Evolutionary conservation across 2,329 filamentous ascomycete genomes (phyloP).

Genomic region (Mycosphaerella sp.): DNA sequence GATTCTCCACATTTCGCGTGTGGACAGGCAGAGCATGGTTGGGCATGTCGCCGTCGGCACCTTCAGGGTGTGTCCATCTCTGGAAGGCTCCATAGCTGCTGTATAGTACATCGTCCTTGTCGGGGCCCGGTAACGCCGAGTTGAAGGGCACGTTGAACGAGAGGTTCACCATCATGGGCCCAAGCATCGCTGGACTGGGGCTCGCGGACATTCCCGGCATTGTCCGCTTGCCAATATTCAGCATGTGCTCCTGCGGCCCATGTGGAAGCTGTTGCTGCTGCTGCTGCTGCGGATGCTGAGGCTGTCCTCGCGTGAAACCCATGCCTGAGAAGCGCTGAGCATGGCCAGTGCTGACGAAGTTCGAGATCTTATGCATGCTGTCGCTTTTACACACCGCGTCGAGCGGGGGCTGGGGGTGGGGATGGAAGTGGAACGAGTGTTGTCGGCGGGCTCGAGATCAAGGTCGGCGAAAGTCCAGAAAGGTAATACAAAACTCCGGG

Average conservation of each 20-base stretch:
- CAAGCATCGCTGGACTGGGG: slow-evolving; percentile 59
- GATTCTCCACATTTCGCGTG: slow-evolving; percentile 71
- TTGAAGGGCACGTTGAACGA: slow-evolving; percentile 97
- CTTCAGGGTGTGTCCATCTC: slow-evolving; percentile 89
- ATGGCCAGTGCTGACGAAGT: slow-evolving; percentile 53
- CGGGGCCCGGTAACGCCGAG: slow-evolving; percentile 83
- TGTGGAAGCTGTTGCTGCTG: slow-evolving; percentile 7
- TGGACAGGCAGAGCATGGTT: slow-evolving; percentile 91
- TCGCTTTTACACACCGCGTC: slow-evolving; percentile 17
- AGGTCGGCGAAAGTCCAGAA: slow-evolving; percentile 3
- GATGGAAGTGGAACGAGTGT: slow-evolving; percentile 11
- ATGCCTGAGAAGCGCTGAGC: slow-evolving; percentile 57
- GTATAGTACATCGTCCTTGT: slow-evolving; percentile 90
- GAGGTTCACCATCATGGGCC: slow-evolving; percentile 71
- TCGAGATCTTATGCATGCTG: slow-evolving; percentile 61
- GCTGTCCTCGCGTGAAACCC: slow-evolving; percentile 57
- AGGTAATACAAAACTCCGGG: slow-evolving; percentile 1
- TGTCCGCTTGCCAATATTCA: slow-evolving; percentile 47
- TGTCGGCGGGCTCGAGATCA: slow-evolving; percentile 7
- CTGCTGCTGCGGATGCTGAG: slow-evolving; percentile 38
- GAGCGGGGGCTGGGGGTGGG: slow-evolving; percentile 9
- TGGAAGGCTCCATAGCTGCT: slow-evolving; percentile 81
- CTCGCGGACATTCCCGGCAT: slow-evolving; percentile 41
- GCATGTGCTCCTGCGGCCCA: slow-evolving; percentile 13
- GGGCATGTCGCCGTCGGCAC: slow-evolving; percentile 74